Base-by-base conservation (phyloP, 2,329 filamentous ascomycete species). In the Arachnopeziza araneosa region DNA sequence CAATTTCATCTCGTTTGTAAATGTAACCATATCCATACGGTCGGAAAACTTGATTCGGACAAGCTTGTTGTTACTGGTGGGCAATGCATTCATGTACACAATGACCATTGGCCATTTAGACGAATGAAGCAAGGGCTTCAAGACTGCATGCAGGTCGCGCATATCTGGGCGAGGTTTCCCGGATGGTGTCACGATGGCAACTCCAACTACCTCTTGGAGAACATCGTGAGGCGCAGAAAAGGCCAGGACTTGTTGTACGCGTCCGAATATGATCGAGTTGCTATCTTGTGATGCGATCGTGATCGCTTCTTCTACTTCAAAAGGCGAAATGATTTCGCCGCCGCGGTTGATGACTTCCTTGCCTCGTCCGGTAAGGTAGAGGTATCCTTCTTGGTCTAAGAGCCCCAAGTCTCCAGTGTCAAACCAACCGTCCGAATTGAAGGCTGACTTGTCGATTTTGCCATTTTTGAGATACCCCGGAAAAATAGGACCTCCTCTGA, bases 391-490 rank as follows among this genome's bases (percentile, higher is more conserved):
- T 55, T 81, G 76, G 70, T 96, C 89, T 67, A 89, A 83, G 65
- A 88, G 86, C 7, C 90, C 89, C 49, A 96, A 85, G 68, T 96
- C 92, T 2, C 92, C 92, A 0, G 92, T 96, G 73, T 87, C 91
- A 79, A 96, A 96, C 79, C 86, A 96, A 1, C 90, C 90, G 65
- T 93, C 89, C 5, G 68, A 62, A 44, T 75, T 80, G 63, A 84
- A 82, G 7, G 75, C 71, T 0, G 75, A 76, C 21, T 67, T 77
- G 61, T 81, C 79, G 23, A 78, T 67, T 2, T 59, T 23, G 9
- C 53, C 50, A 24, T 56, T 26, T 55, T 71, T 70, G 4, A 82
- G 72, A 63, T 83, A 83, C 4, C 81, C 81, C 12, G 73, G 72
- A 63, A 82, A 83, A 0, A 80, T 75, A 1, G 80, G 80, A 26